Base-by-base conservation (phyloP, 495 filamentous ascomycete genomes). In the Echria macrotheca region DNA sequence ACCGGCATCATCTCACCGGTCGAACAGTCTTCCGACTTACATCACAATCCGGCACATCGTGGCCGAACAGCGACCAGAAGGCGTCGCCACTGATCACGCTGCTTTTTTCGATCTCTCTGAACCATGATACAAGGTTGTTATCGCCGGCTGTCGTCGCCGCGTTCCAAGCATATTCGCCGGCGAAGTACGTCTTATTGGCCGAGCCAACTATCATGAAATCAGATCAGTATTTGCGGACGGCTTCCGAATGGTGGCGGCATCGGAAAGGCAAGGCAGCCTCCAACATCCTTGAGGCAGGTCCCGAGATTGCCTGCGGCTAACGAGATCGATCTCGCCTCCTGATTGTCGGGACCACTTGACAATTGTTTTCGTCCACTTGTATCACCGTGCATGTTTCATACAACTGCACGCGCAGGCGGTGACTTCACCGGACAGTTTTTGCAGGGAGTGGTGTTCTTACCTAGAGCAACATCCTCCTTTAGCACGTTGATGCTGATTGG, bases 91-190 rank as follows among this genome's bases (percentile, higher is more conserved):
- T 61, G 18, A 67, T 67, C 1, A 62, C 60, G 22, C 70, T 63
- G 12, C 63, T 67, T 25, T 60, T 53, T 45, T 77, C 69, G 44
- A 79, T 64, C 37, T 67, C 57, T 32, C 65, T 56, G 49, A 68
- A 76, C 57, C 73, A 78, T 1, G 66, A 56, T 19, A 64, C 56
- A 17, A 78, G 58, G 23, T 70, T 58, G 9, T 59, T 65, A 29
- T 58, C 60, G 11, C 50, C 38, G 8, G 55, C 47, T 11, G 50
- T 43, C 14, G 43, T 7, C 4, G 45, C 38, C 32, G 67, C 67
- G 5, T 68, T 65, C 75, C 77, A 80, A 47, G 70, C 75, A 50
- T 78, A 77, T 48, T 80, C 77, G 9, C 73, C 76, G 1, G 67
- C 70, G 23, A 74, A 65, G 49, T 78, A 78, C 5, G 70, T 64